A percentile compares a stretch with the other conserved stretches of the same genome.
Conservation (phyloP, 2,329 filamentous ascomycete species). For the Echinosphaeria canescens region DNA sequence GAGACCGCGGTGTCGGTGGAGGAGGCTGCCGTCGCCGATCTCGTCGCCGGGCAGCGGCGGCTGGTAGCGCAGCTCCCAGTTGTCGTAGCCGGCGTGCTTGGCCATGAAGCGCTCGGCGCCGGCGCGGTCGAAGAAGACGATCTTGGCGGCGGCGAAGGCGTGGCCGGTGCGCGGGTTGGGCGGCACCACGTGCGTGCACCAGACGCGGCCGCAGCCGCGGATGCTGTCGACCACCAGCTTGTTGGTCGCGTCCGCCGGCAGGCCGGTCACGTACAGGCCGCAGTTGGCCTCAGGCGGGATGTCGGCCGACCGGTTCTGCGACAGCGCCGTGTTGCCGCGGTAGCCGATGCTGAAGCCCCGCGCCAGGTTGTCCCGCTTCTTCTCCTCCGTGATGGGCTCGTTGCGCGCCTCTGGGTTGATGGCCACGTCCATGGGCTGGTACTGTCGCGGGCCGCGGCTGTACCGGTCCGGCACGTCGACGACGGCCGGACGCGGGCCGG, state of each 20-base stretch:
- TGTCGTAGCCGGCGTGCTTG: too few species aligned
- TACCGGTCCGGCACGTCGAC: too few species aligned
- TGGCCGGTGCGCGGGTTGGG: conserved; percentile 15
- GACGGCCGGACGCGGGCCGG: too few species aligned
- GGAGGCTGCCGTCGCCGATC: too few species aligned
- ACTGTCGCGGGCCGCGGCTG: too few species aligned
- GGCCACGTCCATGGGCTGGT: too few species aligned
- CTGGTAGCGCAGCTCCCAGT: too few species aligned
- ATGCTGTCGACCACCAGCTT: conserved; percentile 20
- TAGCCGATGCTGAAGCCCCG: conserved; percentile 14
- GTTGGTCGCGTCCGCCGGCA: conserved; percentile 19
- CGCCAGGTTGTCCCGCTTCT: conserved; percentile 4
- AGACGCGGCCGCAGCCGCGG: conserved; percentile 24
- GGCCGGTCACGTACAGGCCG: conserved; percentile 27
- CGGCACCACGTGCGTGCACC: conserved; percentile 25
- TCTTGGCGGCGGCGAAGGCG: conserved; percentile 19
- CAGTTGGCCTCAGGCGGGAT: conserved; percentile 21
- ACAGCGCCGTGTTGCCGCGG: conserved; percentile 13
- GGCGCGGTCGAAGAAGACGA: conserved; percentile 22
- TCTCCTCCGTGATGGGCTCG: too few species aligned
- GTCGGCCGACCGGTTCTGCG: conserved; percentile 15
- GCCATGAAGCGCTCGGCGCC: conserved; percentile 15
- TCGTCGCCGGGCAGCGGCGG: too few species aligned
- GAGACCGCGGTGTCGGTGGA: too few species aligned
- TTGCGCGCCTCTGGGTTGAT: too few species aligned